phyloP scores from a whole-genome alignment of 164 flowering plant species.

The Saururus chinensis region DNA sequence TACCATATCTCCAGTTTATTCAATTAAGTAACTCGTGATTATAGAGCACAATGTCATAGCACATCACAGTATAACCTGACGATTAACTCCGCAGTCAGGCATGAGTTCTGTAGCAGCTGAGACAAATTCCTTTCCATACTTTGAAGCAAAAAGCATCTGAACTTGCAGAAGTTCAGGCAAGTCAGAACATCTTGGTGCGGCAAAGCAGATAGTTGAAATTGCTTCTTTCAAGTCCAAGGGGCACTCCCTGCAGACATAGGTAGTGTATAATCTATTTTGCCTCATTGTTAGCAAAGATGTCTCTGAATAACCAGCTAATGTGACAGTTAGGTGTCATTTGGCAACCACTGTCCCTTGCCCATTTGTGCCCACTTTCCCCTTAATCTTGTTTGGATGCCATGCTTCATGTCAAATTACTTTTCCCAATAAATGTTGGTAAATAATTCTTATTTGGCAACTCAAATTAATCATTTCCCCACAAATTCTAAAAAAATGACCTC shows the following conservation, averaged over 20 bases:
- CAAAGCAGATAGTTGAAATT: slow-evolving; percentile 88
- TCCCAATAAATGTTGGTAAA: too few relatives aligned
- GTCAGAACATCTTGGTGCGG: slow-evolving; percentile 98
- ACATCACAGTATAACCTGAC: slow-evolving; percentile 47
- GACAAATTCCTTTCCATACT: slow-evolving; percentile 90
- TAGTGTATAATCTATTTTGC: neutral
- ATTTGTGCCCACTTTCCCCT: too few relatives aligned
- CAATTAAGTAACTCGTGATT: neutral
- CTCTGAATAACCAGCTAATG: neutral
- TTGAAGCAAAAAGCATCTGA: slow-evolving; percentile 65
- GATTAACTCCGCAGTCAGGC: slow-evolving; percentile 96
- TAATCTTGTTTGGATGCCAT: too few relatives aligned
- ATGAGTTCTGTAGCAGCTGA: slow-evolving; percentile 81
- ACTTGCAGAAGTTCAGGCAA: slow-evolving; percentile 85
- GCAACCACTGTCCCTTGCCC: too few relatives aligned
- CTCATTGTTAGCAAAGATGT: neutral
- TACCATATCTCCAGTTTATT: neutral
- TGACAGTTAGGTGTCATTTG: too few relatives aligned
- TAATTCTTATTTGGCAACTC: too few relatives aligned
- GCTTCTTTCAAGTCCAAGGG: slow-evolving; percentile 96
- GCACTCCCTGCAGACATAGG: slow-evolving; percentile 61
- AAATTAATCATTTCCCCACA: too few relatives aligned
- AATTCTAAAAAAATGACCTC: too few relatives aligned
- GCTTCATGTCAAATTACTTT: too few relatives aligned
- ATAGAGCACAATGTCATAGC: neutral